Conservation (phyloP, 208 protist genomes). For the Wallacemonas sp. region DNA sequence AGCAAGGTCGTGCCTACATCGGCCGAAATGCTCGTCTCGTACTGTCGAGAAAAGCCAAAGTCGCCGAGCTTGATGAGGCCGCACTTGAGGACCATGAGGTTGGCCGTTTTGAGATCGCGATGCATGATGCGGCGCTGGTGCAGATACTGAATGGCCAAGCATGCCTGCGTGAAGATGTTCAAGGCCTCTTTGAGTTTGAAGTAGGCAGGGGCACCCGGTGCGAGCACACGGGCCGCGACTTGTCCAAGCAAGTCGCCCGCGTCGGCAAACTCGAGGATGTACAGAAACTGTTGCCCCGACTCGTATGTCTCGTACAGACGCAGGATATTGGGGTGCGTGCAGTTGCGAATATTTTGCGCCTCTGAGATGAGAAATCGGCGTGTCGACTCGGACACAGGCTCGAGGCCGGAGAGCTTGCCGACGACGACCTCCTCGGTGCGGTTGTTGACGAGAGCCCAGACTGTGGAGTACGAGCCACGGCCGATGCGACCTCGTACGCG, state of each 20-base stretch:
- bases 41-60: conserved; percentile 77
- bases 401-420: conserved; percentile 58
- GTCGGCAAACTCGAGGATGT: conserved; percentile 83
- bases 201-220: conserved; percentile 21
- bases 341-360: conserved; percentile 57
- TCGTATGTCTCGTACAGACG: conserved; percentile 52
- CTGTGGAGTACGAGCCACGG: conserved; percentile 59
- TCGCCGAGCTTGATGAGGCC: conserved; percentile 89
- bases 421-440: conserved; percentile 44
- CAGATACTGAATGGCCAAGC: conserved; percentile 78
- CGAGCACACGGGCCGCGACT: conserved; percentile 44
- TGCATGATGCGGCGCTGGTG: conserved; percentile 81
- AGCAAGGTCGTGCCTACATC: conserved; percentile 62
- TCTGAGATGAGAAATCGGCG: conserved; percentile 44
- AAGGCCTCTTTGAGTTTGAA: conserved; percentile 70
- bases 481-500: conserved; percentile 51
- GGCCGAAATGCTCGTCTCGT: conserved; percentile 48
- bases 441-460: conserved; percentile 66
- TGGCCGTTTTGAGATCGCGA: conserved; percentile 82
- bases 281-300: conserved; percentile 35
- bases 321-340: conserved; percentile 77
- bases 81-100: conserved; percentile 63
- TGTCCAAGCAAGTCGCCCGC: conserved; percentile 73
- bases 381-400: conserved; percentile 38
- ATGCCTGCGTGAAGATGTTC: conserved; percentile 68